Percentiles rank a stretch among this genome's conserved stretches.
phyloP scores from a whole-genome alignment of 495 filamentous ascomycete species.

The Aspergillus conjunctus region DNA sequence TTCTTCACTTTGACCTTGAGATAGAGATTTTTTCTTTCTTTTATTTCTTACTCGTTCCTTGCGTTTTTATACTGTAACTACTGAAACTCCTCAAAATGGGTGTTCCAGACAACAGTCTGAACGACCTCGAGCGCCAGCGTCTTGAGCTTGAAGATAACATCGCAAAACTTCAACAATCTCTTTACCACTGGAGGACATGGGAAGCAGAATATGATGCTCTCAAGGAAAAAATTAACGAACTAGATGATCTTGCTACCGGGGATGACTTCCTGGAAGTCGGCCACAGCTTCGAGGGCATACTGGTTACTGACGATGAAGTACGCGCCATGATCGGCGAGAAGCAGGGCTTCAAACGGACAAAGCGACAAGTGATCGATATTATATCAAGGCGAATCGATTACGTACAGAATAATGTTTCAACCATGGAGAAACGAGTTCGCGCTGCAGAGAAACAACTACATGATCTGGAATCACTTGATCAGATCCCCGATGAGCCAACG shows the following conservation, averaged over 20 bases:
- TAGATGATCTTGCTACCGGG: conserved; percentile 51
- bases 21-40: background rate
- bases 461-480: conserved; percentile 41
- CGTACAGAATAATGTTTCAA: conserved; percentile 73
- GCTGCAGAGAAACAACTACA: conserved; percentile 67
- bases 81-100: conserved; percentile 31
- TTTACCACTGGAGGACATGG: conserved; percentile 85
- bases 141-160: conserved; percentile 75
- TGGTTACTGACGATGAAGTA: conserved; percentile 61
- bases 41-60: background rate
- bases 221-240: conserved; percentile 69
- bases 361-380: conserved; percentile 67
- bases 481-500: conserved; percentile 24
- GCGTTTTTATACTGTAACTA: background rate
- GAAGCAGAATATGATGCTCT: conserved; percentile 89
- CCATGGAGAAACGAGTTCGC: conserved; percentile 67
- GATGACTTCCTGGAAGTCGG: conserved; percentile 56
- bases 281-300: conserved; percentile 49
- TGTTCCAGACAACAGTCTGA: conserved; percentile 35
- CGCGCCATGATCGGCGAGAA: conserved; percentile 38
- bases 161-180: conserved; percentile 68
- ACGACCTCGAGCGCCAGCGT: conserved; percentile 71
- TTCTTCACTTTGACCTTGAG: conserved; percentile 16
- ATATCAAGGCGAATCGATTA: conserved; percentile 83
- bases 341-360: conserved; percentile 36